Evolutionary conservation across 2,329 filamentous ascomycete species (phyloP).

Genomic region (Paecilomyces sp.): DNA sequence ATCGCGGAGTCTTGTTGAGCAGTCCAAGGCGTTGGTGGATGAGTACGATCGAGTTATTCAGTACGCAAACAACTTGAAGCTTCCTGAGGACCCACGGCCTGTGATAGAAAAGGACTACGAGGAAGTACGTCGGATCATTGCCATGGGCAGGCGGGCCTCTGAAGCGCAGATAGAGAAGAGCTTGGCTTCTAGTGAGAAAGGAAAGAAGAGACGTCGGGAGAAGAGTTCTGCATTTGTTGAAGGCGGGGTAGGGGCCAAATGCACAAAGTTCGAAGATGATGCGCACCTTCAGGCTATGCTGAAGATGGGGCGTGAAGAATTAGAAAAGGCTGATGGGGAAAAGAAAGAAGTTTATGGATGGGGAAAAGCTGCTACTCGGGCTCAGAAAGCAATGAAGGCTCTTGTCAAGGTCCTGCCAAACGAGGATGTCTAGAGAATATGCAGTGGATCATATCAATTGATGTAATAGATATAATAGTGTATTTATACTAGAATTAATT

Average conservation of each 20-base stretch:
- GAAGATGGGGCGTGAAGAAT: slow-evolving; percentile 8
- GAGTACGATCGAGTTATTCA: slow-evolving; percentile 5
- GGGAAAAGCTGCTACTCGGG: slow-evolving; percentile 7
- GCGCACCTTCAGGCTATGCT: slow-evolving; percentile 12
- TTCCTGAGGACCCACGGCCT: slow-evolving; percentile 4
- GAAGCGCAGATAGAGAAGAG: slow-evolving; percentile 7
- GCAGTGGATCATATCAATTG: background rate
- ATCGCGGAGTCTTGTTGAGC: slow-evolving; percentile 4
- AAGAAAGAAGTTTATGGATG: slow-evolving; percentile 7
- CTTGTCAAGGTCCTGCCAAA: background rate
- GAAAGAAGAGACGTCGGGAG: background rate
- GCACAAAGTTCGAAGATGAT: slow-evolving; percentile 6
- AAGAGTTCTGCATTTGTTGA: background rate
- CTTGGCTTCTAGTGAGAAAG: slow-evolving; percentile 4
- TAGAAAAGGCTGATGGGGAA: background rate
- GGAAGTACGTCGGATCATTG: slow-evolving; percentile 10
- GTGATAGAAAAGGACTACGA: slow-evolving; percentile 8
- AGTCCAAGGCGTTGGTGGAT: slow-evolving; percentile 4
- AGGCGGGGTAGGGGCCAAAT: background rate
- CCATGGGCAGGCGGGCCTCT: slow-evolving; percentile 8
- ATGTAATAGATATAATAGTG: background rate
- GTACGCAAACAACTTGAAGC: slow-evolving; percentile 2
- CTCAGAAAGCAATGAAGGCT: slow-evolving; percentile 10
- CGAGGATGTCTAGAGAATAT: background rate
- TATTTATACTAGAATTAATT: background rate